Conservation (phyloP, 1,284 basidiomycete genomes). For the Peniophora sp. region DNA sequence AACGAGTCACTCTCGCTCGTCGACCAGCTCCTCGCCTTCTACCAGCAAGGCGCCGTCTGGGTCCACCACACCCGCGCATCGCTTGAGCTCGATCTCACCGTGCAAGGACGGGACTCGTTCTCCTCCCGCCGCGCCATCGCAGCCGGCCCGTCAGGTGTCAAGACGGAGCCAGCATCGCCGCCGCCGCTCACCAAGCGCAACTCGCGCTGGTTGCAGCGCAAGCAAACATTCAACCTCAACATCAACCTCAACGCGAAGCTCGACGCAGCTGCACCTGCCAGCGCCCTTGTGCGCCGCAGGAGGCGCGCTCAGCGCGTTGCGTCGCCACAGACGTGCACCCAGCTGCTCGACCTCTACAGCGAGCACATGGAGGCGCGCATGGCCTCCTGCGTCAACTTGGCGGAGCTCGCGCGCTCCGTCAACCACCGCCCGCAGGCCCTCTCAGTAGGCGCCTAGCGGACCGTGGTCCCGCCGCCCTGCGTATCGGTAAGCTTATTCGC, state of each 20-base stretch:
- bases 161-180: conserved; percentile 18
- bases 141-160: conserved; percentile 18
- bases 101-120: conserved; percentile 21
- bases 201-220: conserved; percentile 38
- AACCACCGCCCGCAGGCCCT: conserved; percentile 16
- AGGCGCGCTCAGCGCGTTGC: conserved; percentile 18
- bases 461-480: too few relatives aligned
- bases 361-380: conserved; percentile 64
- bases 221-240: conserved; percentile 38
- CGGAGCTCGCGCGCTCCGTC: conserved; percentile 48
- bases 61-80: conserved; percentile 38
- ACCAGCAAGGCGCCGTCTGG: conserved; percentile 63
- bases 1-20: conserved; percentile 46
- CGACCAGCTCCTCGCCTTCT: conserved; percentile 54
- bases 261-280: conserved; percentile 30
- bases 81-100: conserved; percentile 22
- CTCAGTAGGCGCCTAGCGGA: too few relatives aligned
- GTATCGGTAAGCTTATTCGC: too few relatives aligned
- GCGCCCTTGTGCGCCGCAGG: conserved; percentile 19
- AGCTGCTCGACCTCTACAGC: conserved; percentile 60
- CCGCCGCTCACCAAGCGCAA: conserved; percentile 15
- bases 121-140: conserved; percentile 15
- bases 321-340: conserved; percentile 36
- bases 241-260: conserved; percentile 40
- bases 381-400: conserved; percentile 63